Conservation (phyloP, 495 filamentous ascomycete genomes). For the Astrocystis sublimbata region DNA sequence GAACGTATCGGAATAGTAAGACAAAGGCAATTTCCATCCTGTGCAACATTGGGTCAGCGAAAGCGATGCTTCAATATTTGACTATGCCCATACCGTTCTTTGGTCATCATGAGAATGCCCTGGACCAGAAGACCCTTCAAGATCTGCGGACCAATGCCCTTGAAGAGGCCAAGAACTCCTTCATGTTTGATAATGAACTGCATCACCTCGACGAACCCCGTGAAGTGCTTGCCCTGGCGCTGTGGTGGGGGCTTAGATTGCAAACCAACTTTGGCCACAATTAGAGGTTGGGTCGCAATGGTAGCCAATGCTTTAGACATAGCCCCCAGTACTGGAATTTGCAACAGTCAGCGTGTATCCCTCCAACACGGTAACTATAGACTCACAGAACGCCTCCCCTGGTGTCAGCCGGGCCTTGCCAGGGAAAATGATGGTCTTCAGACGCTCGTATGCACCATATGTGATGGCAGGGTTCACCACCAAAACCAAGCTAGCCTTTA, state of each 20-base stretch:
- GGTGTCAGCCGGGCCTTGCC: constrained; percentile 75
- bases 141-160: constrained; percentile 94
- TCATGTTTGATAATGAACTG: constrained; percentile 86
- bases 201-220: constrained; percentile 95
- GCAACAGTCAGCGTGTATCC: constrained; percentile 14
- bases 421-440: constrained; percentile 77
- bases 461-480: constrained; percentile 98
- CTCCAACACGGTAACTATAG: background rate
- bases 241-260: constrained; percentile 88
- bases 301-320: constrained; percentile 93
- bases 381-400: constrained; percentile 89
- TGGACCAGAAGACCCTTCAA: constrained; percentile 92
- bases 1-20: constrained; percentile 78
- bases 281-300: constrained; percentile 89
- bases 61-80: background rate
- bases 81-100: constrained; percentile 73
- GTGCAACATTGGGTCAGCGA: constrained; percentile 26
- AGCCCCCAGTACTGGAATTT: constrained; percentile 75
- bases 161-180: constrained; percentile 80
- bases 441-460: constrained; percentile 92
- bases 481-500: constrained; percentile 95
- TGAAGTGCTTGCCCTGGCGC: constrained; percentile 88
- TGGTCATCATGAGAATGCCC: constrained; percentile 98
- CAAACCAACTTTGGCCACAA: constrained; percentile 96
- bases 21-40: constrained; percentile 92